These are phyloP conservation scores for Phialophora verrucosa DNA, from an alignment of 2,329 filamentous ascomycete species.

Conservation along the genomic window DNA sequence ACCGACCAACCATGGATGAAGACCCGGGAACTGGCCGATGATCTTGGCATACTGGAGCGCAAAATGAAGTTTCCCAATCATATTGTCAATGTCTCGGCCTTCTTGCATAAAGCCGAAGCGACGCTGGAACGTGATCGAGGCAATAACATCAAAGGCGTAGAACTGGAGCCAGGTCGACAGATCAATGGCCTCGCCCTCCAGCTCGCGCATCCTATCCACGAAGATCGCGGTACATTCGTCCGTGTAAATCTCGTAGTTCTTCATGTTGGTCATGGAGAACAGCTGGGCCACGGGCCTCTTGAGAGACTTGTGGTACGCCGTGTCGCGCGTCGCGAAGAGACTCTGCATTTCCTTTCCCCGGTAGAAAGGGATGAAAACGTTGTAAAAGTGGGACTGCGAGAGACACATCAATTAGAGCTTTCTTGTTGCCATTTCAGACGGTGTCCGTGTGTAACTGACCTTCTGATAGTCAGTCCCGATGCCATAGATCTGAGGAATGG, in stretches of 20 bases:
- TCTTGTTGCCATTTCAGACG: not conserved
- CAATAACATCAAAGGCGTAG: constrained; percentile 45
- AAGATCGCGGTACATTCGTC: constrained; percentile 41
- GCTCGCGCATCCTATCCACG: constrained; percentile 9
- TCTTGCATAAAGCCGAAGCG: constrained; percentile 43
- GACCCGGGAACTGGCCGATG: constrained; percentile 9
- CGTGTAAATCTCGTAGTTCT: constrained; percentile 56
- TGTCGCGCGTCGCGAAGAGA: constrained; percentile 23
- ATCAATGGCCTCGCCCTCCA: constrained; percentile 30
- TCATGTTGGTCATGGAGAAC: constrained; percentile 56
- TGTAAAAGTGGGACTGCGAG: constrained; percentile 23
- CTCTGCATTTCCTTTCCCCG: constrained; percentile 17
- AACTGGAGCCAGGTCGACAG: constrained; percentile 50
- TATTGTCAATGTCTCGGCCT: constrained; percentile 42
- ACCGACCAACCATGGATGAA: constrained; percentile 2
- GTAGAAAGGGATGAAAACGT: constrained; percentile 8
- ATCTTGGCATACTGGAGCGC: not conserved
- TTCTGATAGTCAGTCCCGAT: not conserved
- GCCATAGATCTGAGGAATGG: constrained; percentile 25
- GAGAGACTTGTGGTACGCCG: constrained; percentile 17
- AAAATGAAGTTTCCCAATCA: constrained; percentile 21
- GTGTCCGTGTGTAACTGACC: not conserved
- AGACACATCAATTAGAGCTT: not conserved
- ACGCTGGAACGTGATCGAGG: constrained; percentile 43
- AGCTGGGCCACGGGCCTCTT: constrained; percentile 49